Base-by-base conservation (phyloP, 768 basidiomycete genomes). In the Amanita muscaria region DNA sequence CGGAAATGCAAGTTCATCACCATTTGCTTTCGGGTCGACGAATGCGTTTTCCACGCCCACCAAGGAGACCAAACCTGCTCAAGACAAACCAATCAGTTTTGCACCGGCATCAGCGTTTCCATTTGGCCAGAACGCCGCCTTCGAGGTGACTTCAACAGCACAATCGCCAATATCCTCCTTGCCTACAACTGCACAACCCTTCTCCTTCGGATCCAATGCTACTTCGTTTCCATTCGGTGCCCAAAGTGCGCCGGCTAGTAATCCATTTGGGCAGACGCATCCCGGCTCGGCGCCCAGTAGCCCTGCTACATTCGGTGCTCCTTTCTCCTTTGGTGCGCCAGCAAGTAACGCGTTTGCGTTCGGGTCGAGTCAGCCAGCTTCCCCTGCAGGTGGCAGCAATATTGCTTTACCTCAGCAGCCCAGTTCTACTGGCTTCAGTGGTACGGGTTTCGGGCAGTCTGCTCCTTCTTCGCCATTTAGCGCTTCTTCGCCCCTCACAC, bases 341-440 rank as follows among this genome's bases (percentile, higher is more conserved):
- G 49, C 64, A 22, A 64, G 51, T 40, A 54, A 63, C 19, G 46
- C 67, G 2, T 81, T 80, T 51, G 37, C 63, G 7, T 82, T 81
- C 54, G 77, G 72, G 16, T 65, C 73, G 29, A 72, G 68, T 52
- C 79, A 79, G 51, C 78, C 80, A 41, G 71, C 68, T 31, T 82
- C 79, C 8, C 79, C 79, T 21, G 77, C 73, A 35, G 61, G 62
- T 43, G 61, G 60, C 14, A 62, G 51, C 19, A 65, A 55, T 25
- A 49, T 69, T 39, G 60, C 48, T 41, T 54, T 74, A 30, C 68
- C 76, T 5, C 64, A 59, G 29, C 53, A 66, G 44, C 50, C 59
- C 22, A 56, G 62, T 22, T 58, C 66, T 18, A 64, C 63, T 8
- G 64, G 64, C 29, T 79, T 78, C 47, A 69, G 70, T 9, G 54